These are phyloP conservation scores for Durotheca rogersii DNA, from an alignment of 495 filamentous ascomycete species.

Conservation along the genomic window DNA sequence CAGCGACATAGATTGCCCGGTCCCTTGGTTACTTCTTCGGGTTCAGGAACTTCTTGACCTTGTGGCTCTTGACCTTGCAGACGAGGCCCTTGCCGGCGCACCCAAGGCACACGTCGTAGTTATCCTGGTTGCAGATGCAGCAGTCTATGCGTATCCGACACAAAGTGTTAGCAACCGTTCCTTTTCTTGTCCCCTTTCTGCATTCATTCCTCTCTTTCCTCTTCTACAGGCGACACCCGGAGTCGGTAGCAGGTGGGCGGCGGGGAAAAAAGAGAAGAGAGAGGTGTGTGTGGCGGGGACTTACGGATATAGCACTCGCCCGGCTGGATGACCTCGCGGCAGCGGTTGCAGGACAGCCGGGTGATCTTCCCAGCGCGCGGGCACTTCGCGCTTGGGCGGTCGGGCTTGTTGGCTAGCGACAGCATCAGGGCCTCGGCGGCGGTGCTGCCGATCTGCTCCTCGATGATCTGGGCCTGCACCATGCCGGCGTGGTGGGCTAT, in stretches of 20 bases:
- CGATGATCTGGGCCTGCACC: conserved; percentile 10
- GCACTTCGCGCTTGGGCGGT: background rate
- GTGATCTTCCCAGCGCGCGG: background rate
- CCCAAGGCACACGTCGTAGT: conserved; percentile 6
- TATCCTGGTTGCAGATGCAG: background rate
- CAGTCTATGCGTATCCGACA: no score
- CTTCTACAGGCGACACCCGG: no score
- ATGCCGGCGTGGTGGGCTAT: conserved; percentile 12
- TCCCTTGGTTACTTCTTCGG: background rate
- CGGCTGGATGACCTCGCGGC: background rate
- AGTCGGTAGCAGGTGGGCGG: no score
- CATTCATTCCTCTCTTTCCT: no score
- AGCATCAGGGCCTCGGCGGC: background rate
- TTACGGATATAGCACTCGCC: conserved; percentile 3
- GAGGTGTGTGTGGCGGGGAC: no score
- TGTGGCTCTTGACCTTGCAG: background rate
- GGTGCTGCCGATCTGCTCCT: background rate
- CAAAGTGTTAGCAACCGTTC: no score
- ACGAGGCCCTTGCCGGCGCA: background rate
- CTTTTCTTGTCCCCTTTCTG: no score
- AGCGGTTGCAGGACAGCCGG: background rate
- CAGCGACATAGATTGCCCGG: background rate
- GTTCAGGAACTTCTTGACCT: background rate
- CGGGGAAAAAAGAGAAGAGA: no score
- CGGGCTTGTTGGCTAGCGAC: background rate